A percentile compares a stretch with the other conserved stretches of the same genome.
These are phyloP conservation scores for Candida tropicalis DNA, from an alignment of 1,139 yeast species.

Conservation along the genomic window DNA sequence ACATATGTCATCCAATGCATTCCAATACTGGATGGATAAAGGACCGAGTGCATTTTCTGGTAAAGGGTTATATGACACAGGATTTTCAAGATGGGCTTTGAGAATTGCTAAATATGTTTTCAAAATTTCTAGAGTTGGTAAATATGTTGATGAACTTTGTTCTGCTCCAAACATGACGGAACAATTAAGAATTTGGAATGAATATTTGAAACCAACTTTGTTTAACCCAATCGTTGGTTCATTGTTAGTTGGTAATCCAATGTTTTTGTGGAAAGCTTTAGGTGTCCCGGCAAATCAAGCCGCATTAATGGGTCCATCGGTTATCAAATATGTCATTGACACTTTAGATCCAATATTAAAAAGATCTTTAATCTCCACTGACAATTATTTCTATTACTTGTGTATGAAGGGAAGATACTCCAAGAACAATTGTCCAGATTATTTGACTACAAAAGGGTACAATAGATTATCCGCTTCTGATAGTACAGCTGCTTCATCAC, in stretches of 20 bases:
- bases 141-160: conserved; percentile 58
- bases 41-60: conserved; percentile 65
- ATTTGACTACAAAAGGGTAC: conserved; percentile 64
- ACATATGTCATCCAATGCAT: conserved; percentile 74
- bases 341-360: conserved; percentile 76
- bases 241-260: conserved; percentile 73
- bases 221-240: conserved; percentile 71
- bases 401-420: conserved; percentile 64
- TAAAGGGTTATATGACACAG: conserved; percentile 70
- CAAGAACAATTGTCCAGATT: conserved; percentile 74
- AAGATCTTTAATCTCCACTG: conserved; percentile 64
- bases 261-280: conserved; percentile 82
- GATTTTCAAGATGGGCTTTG: conserved; percentile 85
- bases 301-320: conserved; percentile 72
- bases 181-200: conserved; percentile 66
- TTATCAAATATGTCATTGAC: conserved; percentile 69
- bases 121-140: conserved; percentile 54
- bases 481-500: conserved; percentile 25
- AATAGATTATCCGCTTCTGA: conserved; percentile 42
- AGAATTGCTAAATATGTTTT: conserved; percentile 66
- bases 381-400: conserved; percentile 79
- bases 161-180: conserved; percentile 59
- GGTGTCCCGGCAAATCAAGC: conserved; percentile 90
- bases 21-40: conserved; percentile 76
- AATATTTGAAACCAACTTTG: conserved; percentile 63